Evolutionary conservation across 805 yeast genomes (phyloP).

Genomic region (Kuraishia borneana): DNA sequence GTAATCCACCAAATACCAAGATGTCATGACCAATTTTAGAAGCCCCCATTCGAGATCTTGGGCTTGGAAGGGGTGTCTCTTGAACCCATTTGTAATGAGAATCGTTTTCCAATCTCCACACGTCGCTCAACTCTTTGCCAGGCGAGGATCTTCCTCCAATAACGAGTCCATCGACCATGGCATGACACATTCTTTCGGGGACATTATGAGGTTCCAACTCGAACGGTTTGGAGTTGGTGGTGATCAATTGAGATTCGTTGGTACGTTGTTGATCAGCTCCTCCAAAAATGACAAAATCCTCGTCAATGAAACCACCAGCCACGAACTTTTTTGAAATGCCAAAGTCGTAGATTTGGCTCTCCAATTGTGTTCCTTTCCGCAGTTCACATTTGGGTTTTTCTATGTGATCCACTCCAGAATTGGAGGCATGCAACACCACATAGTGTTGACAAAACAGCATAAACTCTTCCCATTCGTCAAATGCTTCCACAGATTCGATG

Average conservation of each 20-base stretch:
- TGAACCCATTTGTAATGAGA: conserved; percentile 26
- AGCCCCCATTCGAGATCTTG: conserved; percentile 42
- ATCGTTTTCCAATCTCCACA: conserved; percentile 23
- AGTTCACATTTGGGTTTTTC: no score
- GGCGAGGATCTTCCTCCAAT: conserved; percentile 68
- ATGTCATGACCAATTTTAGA: conserved; percentile 19
- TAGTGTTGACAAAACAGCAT: conserved; percentile 68
- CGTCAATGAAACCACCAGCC: conserved; percentile 9
- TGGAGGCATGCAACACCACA: conserved; percentile 54
- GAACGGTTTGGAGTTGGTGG: conserved; percentile 1
- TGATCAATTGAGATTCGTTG: conserved; percentile 9
- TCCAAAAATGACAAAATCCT: conserved; percentile 16
- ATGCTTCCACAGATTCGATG: conserved; percentile 46
- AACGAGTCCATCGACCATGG: conserved; percentile 29
- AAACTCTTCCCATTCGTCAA: conserved; percentile 83
- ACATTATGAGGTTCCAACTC: conserved; percentile 9
- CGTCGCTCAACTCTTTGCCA: conserved; percentile 27
- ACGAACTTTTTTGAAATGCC: conserved; percentile 26
- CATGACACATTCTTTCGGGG: conserved; percentile 47
- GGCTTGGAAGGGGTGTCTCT: conserved; percentile 24
- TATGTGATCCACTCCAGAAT: no score
- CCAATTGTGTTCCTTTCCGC: no score
- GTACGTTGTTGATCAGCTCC: conserved; percentile 30
- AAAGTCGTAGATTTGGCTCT: no score
- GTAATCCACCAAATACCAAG: conserved; percentile 43